A percentile compares a stretch with the other conserved stretches of the same genome.
These are phyloP conservation scores for Bruguiera parviflora DNA, from an alignment of 345 rosid genomes.

Conservation along the genomic window DNA sequence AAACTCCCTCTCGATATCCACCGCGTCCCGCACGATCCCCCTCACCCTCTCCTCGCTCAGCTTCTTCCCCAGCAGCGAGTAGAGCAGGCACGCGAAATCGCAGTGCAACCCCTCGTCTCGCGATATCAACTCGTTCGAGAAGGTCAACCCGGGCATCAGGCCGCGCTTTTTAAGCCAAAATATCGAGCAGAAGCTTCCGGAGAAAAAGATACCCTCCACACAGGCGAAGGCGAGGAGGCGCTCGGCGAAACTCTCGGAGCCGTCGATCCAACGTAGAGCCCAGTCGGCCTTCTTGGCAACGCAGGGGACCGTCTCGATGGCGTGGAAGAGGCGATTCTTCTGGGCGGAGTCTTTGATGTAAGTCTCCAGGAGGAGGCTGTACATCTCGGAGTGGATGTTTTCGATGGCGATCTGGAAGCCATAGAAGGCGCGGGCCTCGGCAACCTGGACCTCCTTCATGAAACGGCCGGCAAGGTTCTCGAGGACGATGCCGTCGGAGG, in stretches of 20 bases:
- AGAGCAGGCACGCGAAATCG: slow-evolving; percentile 83
- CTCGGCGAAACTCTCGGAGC: slow-evolving; percentile 74
- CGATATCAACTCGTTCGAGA: slow-evolving; percentile 90
- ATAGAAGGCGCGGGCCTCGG: slow-evolving; percentile 97
- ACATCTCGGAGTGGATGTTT: slow-evolving; percentile 96
- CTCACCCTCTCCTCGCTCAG: slow-evolving; percentile 67
- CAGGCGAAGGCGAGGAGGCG: slow-evolving; percentile 80
- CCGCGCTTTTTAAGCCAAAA: slow-evolving; percentile 96
- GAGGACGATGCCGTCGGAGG: slow-evolving; percentile 85
- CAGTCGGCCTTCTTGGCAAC: slow-evolving; percentile 70
- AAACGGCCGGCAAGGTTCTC: slow-evolving; percentile 84
- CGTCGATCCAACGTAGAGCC: slow-evolving; percentile 84
- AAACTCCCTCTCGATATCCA: slow-evolving; percentile 87
- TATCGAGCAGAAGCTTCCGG: slow-evolving; percentile 85
- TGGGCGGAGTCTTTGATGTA: slow-evolving; percentile 74
- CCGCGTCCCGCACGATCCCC: slow-evolving; percentile 72
- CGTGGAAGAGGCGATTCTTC: slow-evolving; percentile 58
- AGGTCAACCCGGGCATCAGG: slow-evolving; percentile 82
- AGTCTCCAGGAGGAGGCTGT: slow-evolving; percentile 82
- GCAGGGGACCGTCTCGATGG: slow-evolving; percentile 73
- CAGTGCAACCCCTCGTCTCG: slow-evolving; percentile 95
- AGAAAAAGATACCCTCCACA: slow-evolving; percentile 95
- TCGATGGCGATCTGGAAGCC: slow-evolving; percentile 97
- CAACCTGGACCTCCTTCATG: slow-evolving; percentile 89
- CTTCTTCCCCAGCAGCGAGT: slow-evolving; percentile 47